Conservation (phyloP, 768 basidiomycete genomes). For the Steccherinum ochraceum region DNA sequence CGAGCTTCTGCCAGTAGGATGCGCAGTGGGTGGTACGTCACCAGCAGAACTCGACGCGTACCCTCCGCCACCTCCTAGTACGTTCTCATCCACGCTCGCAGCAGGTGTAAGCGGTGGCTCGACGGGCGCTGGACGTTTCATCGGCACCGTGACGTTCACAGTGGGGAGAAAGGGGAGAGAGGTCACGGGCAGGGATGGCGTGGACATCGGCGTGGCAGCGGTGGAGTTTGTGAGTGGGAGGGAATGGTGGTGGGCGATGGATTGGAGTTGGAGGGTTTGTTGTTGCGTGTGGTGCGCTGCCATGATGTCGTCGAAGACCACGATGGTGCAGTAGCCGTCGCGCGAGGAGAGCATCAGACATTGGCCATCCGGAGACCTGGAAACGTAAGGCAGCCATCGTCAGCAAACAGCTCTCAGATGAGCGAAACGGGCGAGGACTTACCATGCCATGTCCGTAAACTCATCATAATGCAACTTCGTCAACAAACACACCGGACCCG, state of each 20-base stretch:
- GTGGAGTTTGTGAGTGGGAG: slow-evolving; percentile 23
- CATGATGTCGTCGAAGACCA: slow-evolving; percentile 92
- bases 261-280: slow-evolving; percentile 83
- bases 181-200: slow-evolving; percentile 18
- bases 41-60: not conserved
- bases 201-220: slow-evolving; percentile 19
- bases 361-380: slow-evolving; percentile 95
- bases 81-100: slow-evolving; percentile 20
- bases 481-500: slow-evolving; percentile 84
- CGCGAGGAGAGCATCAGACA: slow-evolving; percentile 85
- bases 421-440: slow-evolving; percentile 23
- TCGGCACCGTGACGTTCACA: slow-evolving; percentile 16
- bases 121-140: slow-evolving; percentile 27
- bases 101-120: slow-evolving; percentile 30
- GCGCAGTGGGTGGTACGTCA: not conserved
- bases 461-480: slow-evolving; percentile 96
- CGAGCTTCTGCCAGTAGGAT: not conserved
- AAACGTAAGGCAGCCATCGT: slow-evolving; percentile 1
- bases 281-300: slow-evolving; percentile 87
- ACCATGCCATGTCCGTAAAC: slow-evolving; percentile 97
- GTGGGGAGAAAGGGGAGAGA: slow-evolving; percentile 17
- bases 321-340: slow-evolving; percentile 95
- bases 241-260: slow-evolving; percentile 82
- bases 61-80: slow-evolving; percentile 17
- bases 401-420: not conserved